Conservation (phyloP, 139 green algal genomes). For the Bryopsis sp. region DNA sequence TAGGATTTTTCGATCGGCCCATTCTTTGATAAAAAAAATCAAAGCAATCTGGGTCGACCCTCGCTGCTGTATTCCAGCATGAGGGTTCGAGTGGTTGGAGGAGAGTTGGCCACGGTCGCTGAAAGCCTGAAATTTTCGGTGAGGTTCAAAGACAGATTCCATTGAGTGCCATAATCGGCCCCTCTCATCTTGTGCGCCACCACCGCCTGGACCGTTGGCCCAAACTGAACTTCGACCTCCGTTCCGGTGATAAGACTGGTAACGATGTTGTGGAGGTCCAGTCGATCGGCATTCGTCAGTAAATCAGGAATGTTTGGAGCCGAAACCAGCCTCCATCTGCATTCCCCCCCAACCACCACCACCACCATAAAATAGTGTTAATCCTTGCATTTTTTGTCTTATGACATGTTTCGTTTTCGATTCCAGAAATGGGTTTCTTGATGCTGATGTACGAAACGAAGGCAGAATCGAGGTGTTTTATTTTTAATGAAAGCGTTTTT, state of each 20-base stretch:
- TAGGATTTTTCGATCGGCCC: not conserved
- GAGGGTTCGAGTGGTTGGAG: not conserved
- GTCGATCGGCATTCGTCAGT: not conserved
- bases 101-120: not conserved
- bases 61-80: constrained; percentile 21
- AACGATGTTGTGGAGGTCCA: constrained; percentile 13
- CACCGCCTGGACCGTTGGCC: constrained; percentile 4
- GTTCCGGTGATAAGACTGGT: constrained; percentile 12
- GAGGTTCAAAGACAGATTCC: constrained; percentile 16
- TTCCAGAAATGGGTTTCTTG: too few relatives aligned
- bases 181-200: constrained; percentile 6
- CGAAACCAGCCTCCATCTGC: constrained; percentile 6
- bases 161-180: constrained; percentile 6
- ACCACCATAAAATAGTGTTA: too few relatives aligned
- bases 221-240: constrained; percentile 18
- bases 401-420: too few relatives aligned
- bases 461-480: too few relatives aligned
- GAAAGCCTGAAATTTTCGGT: constrained; percentile 9
- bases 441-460: too few relatives aligned
- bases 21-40: not conserved
- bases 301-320: constrained; percentile 2
- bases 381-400: too few relatives aligned
- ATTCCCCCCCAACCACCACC: too few relatives aligned
- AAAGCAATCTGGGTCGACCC: not conserved
- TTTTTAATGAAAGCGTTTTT: too few relatives aligned